phyloP scores from a whole-genome alignment of 73 alveolate species.

The Paramecium tetraurelia region DNA sequence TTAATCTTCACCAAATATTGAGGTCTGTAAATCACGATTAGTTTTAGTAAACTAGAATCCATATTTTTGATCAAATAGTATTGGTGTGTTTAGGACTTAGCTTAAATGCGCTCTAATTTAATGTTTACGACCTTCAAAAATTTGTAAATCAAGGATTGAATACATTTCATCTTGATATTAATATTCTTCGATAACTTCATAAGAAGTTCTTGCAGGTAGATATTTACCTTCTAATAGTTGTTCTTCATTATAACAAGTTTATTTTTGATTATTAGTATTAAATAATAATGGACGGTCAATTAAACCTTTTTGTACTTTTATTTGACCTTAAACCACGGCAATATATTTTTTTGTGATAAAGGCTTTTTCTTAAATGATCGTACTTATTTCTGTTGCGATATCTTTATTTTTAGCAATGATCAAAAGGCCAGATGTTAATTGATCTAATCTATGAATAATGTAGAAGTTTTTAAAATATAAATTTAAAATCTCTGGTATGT shows the following conservation, averaged over 20 bases:
- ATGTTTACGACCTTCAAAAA: slow-evolving; percentile 18
- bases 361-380: not conserved
- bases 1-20: not conserved
- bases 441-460: not conserved
- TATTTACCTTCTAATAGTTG: not conserved
- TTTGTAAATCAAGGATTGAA: not conserved
- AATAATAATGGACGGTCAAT: not conserved
- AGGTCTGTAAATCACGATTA: not conserved
- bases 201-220: not conserved
- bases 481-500: not conserved
- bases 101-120: slow-evolving; percentile 3
- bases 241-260: not conserved
- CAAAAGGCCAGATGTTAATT: not conserved
- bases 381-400: not conserved
- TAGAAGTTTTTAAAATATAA: not conserved
- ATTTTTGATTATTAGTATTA: not conserved
- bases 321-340: not conserved
- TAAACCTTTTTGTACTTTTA: not conserved
- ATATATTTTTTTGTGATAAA: not conserved
- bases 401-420: not conserved
- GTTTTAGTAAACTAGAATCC: not conserved
- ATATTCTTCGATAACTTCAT: not conserved
- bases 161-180: not conserved
- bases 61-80: not conserved
- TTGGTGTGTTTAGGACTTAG: not conserved